phyloP scores from a whole-genome alignment of 2,329 filamentous ascomycete species.

The Emergomyces orientalis region DNA sequence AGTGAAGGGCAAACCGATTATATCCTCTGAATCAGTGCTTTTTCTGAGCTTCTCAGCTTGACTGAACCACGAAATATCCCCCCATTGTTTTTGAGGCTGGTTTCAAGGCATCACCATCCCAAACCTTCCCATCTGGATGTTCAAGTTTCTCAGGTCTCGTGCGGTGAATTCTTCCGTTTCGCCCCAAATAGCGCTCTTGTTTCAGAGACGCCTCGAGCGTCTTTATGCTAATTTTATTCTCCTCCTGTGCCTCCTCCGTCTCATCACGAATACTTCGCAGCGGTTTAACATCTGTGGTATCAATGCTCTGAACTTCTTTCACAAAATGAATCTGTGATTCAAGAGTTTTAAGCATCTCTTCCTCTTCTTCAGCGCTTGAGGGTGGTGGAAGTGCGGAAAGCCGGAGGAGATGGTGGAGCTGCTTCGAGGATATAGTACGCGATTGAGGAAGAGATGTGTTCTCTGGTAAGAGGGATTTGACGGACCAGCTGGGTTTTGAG shows the following conservation, averaged over 20 bases:
- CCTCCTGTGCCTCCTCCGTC: constrained; percentile 31
- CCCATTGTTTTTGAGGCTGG: constrained; percentile 58
- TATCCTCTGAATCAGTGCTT: background rate
- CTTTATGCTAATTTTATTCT: constrained; percentile 33
- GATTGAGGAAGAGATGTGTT: constrained; percentile 21
- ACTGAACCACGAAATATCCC: constrained; percentile 67
- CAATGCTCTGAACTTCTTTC: constrained; percentile 68
- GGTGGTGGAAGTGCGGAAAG: constrained; percentile 80
- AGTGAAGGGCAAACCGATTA: background rate
- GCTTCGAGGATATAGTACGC: constrained; percentile 49
- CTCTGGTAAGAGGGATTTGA: constrained; percentile 59
- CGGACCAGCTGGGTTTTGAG: constrained; percentile 71
- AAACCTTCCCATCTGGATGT: constrained; percentile 39
- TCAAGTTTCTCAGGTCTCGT: constrained; percentile 22
- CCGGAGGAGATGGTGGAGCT: constrained; percentile 75
- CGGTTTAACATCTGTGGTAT: constrained; percentile 64
- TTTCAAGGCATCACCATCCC: constrained; percentile 62
- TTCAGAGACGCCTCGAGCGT: constrained; percentile 30
- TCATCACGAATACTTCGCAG: constrained; percentile 72
- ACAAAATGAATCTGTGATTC: constrained; percentile 83
- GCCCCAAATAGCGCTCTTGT: constrained; percentile 34
- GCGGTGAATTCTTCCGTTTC: constrained; percentile 41
- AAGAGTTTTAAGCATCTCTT: constrained; percentile 62
- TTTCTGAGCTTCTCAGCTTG: constrained; percentile 13
- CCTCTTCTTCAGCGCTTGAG: constrained; percentile 51